phyloP scores from a whole-genome alignment of 148 eudicot species.

The Rhododendron kiyosumense region DNA sequence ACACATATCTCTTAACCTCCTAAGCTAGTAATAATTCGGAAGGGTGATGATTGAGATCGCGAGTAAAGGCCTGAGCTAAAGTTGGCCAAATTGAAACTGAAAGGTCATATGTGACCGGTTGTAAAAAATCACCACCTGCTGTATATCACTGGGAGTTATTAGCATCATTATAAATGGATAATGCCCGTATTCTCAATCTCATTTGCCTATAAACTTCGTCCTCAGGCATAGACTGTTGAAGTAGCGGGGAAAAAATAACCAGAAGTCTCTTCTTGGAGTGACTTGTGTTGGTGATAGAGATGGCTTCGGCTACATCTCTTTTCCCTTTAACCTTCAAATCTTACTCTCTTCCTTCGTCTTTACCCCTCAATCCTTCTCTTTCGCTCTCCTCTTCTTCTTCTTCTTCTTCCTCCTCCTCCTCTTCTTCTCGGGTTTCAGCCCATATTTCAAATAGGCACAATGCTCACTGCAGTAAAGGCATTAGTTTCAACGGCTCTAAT shows the following conservation, averaged over 20 bases:
- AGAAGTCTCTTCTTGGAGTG: background rate
- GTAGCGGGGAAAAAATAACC: too few species aligned
- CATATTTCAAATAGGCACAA: conserved; percentile 2
- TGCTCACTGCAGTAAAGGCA: background rate
- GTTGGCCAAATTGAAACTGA: too few species aligned
- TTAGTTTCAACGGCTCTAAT: background rate
- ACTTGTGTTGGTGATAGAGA: background rate
- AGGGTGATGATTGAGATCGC: too few species aligned
- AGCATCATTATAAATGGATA: too few species aligned
- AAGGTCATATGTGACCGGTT: too few species aligned
- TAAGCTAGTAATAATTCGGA: too few species aligned
- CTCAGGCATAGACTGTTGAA: too few species aligned
- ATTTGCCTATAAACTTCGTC: background rate
- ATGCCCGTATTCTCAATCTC: background rate
- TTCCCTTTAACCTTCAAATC: conserved; percentile 9
- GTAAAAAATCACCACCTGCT: background rate
- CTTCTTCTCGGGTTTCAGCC: background rate
- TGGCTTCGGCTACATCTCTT: conserved; percentile 10
- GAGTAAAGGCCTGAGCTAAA: too few species aligned
- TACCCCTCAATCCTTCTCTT: background rate
- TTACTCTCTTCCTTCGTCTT: conserved; percentile 1
- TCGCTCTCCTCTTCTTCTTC: background rate
- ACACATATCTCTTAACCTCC: too few species aligned
- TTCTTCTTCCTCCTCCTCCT: background rate
- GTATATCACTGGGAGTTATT: background rate